Base-by-base conservation (phyloP, 768 basidiomycete genomes). In the Pleurotus platypus region DNA sequence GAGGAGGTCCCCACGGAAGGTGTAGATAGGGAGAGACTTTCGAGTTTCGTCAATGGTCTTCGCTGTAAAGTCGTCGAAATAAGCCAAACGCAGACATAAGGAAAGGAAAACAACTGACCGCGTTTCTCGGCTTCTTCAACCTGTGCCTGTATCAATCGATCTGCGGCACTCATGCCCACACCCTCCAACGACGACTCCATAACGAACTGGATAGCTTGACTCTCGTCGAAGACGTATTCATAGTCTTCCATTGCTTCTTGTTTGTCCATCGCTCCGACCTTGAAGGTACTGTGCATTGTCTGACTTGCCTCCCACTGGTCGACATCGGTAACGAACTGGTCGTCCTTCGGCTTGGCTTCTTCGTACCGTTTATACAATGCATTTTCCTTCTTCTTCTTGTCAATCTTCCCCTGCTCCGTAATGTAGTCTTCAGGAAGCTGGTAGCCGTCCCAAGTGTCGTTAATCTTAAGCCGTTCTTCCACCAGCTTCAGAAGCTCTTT, bases 211-310 rank as follows among this genome's bases (percentile, higher is more conserved):
- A 99, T 98, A 18, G 93, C 94, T 73, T 97, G 96, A 64, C 86
- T 91, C 70, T 98, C 97, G 70, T 99, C 97, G 65, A 99, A 98
- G 46, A 99, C 96, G 68, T 94, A 99, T 57, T 98, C 96, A 65
- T 96, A 98, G 43, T 88, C 86, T 35, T 94, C 93, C 27, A 86
- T 84, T 16, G 90, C 59, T 59, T 90, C 87, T 42, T 72, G 80
- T 70, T 92, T 93, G 71, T 99, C 97, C 85, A 95, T 69, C 2
- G 97, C 94, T 26, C 97, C 94, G 2, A 87, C 89, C 69, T 84
- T 89, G 75, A 98, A 92, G 12, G 90, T 89, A 63, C 92, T 93
- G 65, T 93, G 87, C 56, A 82, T 79, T 22, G 94, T 90, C 72
- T 99, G 97, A 71, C 84, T 82, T 46, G 87, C 88, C 72, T 99